A percentile compares a stretch with the other conserved stretches of the same genome.
These are phyloP conservation scores for Aureobasidium sp. DNA, from an alignment of 2,329 filamentous ascomycete species.

Conservation along the genomic window DNA sequence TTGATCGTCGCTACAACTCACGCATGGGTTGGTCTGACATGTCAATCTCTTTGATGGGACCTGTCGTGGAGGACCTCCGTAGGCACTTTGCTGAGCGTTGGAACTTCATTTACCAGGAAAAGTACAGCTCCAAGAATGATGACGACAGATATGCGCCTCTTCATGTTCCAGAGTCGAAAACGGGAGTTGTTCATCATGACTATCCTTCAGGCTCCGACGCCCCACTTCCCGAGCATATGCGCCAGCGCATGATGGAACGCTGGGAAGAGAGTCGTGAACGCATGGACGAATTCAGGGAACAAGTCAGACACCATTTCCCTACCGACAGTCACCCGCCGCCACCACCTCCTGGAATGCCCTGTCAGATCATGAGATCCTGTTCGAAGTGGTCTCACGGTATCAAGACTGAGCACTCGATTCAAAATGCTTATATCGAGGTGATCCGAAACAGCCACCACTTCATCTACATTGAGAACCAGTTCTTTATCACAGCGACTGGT, in stretches of 20 bases:
- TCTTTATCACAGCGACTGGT: constrained; percentile 76
- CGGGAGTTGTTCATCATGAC: constrained; percentile 25
- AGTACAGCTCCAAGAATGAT: constrained; percentile 55
- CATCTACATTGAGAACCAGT: constrained; percentile 59
- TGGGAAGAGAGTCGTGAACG: constrained; percentile 20
- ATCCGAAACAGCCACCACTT: constrained; percentile 86
- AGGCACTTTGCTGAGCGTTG: constrained; percentile 78
- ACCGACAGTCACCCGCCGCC: not conserved
- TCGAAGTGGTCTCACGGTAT: constrained; percentile 53
- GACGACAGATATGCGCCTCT: constrained; percentile 40
- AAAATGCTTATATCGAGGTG: constrained; percentile 77
- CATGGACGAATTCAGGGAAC: constrained; percentile 20
- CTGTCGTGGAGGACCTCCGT: constrained; percentile 64
- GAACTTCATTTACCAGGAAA: constrained; percentile 83
- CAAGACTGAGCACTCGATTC: constrained; percentile 66
- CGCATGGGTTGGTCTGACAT: constrained; percentile 94
- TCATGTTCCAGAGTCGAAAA: constrained; percentile 28
- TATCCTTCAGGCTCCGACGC: constrained; percentile 17
- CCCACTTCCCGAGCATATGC: constrained; percentile 23
- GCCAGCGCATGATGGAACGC: constrained; percentile 23
- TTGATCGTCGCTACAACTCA: constrained; percentile 60
- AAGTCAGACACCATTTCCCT: constrained; percentile 17
- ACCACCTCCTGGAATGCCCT: constrained; percentile 30
- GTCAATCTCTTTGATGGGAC: constrained; percentile 64
- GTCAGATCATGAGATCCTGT: constrained; percentile 62